Percentiles rank a stretch among this genome's conserved stretches.
phyloP scores from a whole-genome alignment of 352 stramenopile genomes.

The Globisporangium nagaii region DNA sequence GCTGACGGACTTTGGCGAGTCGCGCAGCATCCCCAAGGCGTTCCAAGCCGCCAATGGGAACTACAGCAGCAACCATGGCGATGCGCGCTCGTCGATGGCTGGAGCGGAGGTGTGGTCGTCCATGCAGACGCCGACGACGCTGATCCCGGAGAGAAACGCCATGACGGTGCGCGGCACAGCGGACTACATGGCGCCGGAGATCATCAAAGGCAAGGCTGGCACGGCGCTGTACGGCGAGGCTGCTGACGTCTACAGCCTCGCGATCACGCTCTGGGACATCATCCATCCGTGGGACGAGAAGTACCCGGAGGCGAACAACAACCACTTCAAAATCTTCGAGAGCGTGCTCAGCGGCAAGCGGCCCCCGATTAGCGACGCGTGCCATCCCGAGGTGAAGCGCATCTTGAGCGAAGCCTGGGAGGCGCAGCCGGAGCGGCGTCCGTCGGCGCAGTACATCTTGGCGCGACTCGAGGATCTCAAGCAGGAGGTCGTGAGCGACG shows the following conservation, averaged over 20 bases:
- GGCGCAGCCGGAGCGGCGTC: conserved; percentile 35
- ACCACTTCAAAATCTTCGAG: conserved; percentile 70
- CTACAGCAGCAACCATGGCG: neutral
- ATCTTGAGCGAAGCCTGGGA: conserved; percentile 54
- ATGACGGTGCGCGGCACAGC: conserved; percentile 77
- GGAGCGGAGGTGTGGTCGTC: conserved; percentile 4
- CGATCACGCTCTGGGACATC: conserved; percentile 81
- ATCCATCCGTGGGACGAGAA: conserved; percentile 54
- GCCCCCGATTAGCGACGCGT: conserved; percentile 27
- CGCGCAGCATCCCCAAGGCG: conserved; percentile 10
- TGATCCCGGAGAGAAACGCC: neutral
- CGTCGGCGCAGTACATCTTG: conserved; percentile 45
- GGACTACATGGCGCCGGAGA: conserved; percentile 80
- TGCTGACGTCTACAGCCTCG: conserved; percentile 65
- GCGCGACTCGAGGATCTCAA: conserved; percentile 43
- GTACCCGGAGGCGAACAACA: conserved; percentile 49
- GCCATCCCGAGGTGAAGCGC: conserved; percentile 34
- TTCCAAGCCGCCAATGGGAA: conserved; percentile 33
- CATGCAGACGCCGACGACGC: neutral
- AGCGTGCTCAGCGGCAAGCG: conserved; percentile 52
- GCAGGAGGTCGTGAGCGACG: conserved; percentile 33
- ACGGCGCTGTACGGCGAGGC: conserved; percentile 62
- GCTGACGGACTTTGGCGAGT: conserved; percentile 63
- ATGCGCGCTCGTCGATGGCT: neutral
- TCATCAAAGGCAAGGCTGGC: conserved; percentile 71